Base-by-base conservation (phyloP, 768 basidiomycete species). In the Roridomyces roridus region DNA sequence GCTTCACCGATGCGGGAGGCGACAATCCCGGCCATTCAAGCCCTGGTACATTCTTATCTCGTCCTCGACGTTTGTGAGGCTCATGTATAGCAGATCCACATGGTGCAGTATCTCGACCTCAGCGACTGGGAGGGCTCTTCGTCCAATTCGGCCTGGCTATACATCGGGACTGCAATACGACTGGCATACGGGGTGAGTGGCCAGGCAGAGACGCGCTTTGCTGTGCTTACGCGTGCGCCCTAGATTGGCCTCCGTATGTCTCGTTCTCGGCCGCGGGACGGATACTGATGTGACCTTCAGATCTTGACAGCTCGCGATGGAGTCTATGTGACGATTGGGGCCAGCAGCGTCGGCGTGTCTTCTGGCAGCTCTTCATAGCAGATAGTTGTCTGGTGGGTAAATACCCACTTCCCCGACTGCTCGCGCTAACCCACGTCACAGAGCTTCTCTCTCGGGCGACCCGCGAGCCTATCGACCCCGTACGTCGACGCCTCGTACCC, bases 371-470 rank as follows among this genome's bases (percentile, higher is more conserved):
- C n/a, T n/a, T n/a, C n/a, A n/a, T n/a, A n/a, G n/a, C n/a, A n/a
- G n/a, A n/a, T n/a, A n/a, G n/a, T n/a, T n/a, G n/a, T n/a, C n/a
- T n/a, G n/a, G 18, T 44, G 28, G 35, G 25, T 34, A 6, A 39
- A n/a, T 17, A 29, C 51, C 34, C 39, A 28, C 31, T 43, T 28
- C 14, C 8, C 24, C 49, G 81, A 79, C 78, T 81, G 17, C 37
- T 40, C 23, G 29, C 43, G n/a, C n/a, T n/a, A 50, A 6, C 51
- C 11, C 29, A 3, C 4, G 24, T 9, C 28, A 15, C 46, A 90
- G 88, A 87, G 85, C 59, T 85, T 87, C 59, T 75, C 76, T 28
- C 78, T 84, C 25, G 88, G 87, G 4, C 71, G 87, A 48, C 87
- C 87, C 25, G 80, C 87, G 6, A 78, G 73, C 36, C 77, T 88